Conservation (phyloP, 1,284 basidiomycete species). For the Melampsora americana region DNA sequence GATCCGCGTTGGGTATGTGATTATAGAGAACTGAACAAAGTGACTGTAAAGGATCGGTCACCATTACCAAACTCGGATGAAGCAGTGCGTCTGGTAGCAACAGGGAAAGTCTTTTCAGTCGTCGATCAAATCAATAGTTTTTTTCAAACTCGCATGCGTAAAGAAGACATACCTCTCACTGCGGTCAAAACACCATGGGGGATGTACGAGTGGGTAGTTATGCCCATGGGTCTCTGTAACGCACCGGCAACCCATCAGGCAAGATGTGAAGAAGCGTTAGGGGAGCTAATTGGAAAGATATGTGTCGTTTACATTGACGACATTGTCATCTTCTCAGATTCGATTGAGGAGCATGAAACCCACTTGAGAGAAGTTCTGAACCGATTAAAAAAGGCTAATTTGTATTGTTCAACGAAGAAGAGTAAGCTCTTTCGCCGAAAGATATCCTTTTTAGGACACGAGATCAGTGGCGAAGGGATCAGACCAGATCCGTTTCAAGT, state of each 20-base stretch:
- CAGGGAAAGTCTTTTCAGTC: neutral
- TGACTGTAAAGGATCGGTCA: neutral
- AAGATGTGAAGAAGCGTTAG: slow-evolving; percentile 37
- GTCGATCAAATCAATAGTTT: slow-evolving; percentile 6
- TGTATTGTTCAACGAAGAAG: no score
- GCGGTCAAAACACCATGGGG: slow-evolving; percentile 15
- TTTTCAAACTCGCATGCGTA: slow-evolving; percentile 7
- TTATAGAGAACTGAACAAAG: neutral
- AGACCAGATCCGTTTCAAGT: no score
- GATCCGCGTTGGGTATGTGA: slow-evolving; percentile 44
- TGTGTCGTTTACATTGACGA: slow-evolving; percentile 8
- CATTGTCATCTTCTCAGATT: neutral
- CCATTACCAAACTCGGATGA: slow-evolving; percentile 9
- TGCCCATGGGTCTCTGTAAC: slow-evolving; percentile 57
- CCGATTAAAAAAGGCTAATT: no score
- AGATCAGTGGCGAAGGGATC: no score
- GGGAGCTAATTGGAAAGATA: no score
- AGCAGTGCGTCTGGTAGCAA: neutral
- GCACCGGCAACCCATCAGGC: slow-evolving; percentile 54
- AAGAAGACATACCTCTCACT: neutral
- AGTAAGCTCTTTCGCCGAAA: no score
- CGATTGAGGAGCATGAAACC: neutral
- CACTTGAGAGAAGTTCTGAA: neutral
- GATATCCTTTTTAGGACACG: no score
- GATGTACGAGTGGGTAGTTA: slow-evolving; percentile 57